Evolutionary conservation across 305 asterid genomes (phyloP).

Genomic region (Fraxinus latifolia): DNA sequence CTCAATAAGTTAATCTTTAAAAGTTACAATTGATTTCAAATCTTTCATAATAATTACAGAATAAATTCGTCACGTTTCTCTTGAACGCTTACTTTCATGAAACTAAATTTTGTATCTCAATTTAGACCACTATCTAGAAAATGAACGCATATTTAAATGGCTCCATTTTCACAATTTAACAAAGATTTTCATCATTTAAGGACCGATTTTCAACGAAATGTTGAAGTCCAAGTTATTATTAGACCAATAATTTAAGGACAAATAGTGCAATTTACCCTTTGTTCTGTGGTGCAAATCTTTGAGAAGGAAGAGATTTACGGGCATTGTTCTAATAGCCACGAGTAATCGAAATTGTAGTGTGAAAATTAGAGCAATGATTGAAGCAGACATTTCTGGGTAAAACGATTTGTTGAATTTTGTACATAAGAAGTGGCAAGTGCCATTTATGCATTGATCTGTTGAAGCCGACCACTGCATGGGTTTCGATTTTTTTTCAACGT

Average conservation of each 20-base stretch:
- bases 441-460: conserved; percentile 24
- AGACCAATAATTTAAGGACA: not conserved
- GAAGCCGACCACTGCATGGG: conserved; percentile 37
- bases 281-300: not conserved
- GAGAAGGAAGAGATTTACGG: not conserved
- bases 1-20: not conserved
- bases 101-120: not conserved
- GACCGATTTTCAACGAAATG: not conserved
- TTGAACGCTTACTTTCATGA: not conserved
- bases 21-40: not conserved
- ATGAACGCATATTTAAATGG: not conserved
- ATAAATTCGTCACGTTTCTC: not conserved
- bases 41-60: not conserved
- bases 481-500: conserved; percentile 36
- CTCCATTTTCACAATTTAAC: not conserved
- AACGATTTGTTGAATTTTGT: not conserved
- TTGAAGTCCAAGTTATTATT: not conserved
- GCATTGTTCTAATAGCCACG: not conserved
- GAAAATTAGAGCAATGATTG: conserved; percentile 12
- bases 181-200: not conserved
- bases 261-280: not conserved
- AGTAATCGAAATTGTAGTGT: conserved; percentile 18
- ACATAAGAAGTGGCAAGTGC: conserved; percentile 25
- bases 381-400: not conserved
- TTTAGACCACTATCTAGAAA: not conserved